These are phyloP conservation scores for Dalechampia spathulata DNA, from an alignment of 441 rosid genomes.

Conservation along the genomic window DNA sequence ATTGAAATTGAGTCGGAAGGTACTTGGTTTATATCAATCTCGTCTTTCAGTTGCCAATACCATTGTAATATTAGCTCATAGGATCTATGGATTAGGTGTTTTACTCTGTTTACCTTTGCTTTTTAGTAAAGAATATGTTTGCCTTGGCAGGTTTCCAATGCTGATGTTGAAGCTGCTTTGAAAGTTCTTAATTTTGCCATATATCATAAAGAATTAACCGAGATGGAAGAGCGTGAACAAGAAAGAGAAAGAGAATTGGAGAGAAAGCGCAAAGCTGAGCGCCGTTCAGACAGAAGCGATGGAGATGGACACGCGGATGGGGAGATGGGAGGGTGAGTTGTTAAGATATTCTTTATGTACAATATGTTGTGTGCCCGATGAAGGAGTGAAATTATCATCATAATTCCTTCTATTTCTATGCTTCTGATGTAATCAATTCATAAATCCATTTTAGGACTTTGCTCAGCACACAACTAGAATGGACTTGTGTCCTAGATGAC, in stretches of 20 bases:
- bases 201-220: conserved; percentile 93
- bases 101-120: neutral
- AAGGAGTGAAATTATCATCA: neutral
- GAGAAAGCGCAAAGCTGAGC: conserved; percentile 39
- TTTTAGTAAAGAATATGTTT: neutral
- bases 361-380: neutral
- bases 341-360: neutral
- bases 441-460: neutral
- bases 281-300: conserved; percentile 19
- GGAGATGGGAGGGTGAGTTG: conserved; percentile 41
- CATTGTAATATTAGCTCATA: neutral
- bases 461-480: neutral
- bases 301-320: conserved; percentile 22
- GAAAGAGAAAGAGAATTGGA: conserved; percentile 64
- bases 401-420: neutral
- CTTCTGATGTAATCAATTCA: too few relatives aligned
- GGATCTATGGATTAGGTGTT: neutral
- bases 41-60: neutral
- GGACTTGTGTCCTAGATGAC: neutral
- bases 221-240: conserved; percentile 94
- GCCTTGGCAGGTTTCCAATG: conserved; percentile 53
- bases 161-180: conserved; percentile 92
- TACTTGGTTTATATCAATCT: conserved; percentile 15
- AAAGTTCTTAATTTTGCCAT: conserved; percentile 90
- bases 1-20: conserved; percentile 86